phyloP scores from a whole-genome alignment of 352 stramenopile genomes.

The Pythium rishiriense region DNA sequence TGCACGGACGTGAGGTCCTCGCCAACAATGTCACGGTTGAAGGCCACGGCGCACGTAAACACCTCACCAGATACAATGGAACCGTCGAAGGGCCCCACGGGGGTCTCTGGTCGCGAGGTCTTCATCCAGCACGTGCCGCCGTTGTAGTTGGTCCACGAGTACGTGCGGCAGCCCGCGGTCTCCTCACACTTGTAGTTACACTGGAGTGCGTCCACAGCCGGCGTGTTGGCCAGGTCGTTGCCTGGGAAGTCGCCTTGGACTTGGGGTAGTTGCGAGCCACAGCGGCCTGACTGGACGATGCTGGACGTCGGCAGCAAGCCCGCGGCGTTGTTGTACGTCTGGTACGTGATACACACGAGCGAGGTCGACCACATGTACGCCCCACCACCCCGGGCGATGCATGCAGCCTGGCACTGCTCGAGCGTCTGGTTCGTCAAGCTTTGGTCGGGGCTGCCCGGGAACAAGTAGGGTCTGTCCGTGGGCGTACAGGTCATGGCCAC shows the following conservation, averaged over 20 bases:
- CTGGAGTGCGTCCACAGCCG: neutral
- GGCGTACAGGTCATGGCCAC: slow-evolving; percentile 3
- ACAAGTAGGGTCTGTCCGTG: neutral
- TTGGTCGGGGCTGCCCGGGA: neutral
- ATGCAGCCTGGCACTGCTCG: neutral
- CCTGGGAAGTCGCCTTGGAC: slow-evolving; percentile 14
- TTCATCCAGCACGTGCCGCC: slow-evolving; percentile 33
- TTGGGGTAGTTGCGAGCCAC: neutral
- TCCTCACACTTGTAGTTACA: slow-evolving; percentile 5
- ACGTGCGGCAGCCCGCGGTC: slow-evolving; percentile 18
- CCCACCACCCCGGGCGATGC: neutral
- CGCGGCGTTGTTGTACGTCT: neutral
- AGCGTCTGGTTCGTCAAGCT: neutral
- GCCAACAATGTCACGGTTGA: neutral
- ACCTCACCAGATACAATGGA: slow-evolving; percentile 1
- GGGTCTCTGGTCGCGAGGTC: neutral
- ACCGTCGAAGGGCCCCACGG: neutral
- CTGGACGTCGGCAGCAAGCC: neutral
- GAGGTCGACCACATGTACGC: neutral
- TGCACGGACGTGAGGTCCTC: neutral
- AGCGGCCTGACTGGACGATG: neutral
- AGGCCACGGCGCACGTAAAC: neutral
- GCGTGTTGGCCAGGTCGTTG: slow-evolving; percentile 13
- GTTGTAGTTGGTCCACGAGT: slow-evolving; percentile 24
- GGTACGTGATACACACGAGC: neutral